Evolutionary conservation across 2,329 filamentous ascomycete genomes (phyloP), one percentile per base, ranked within the genome.

Genomic region (Chlorencoelia australis): DNA sequence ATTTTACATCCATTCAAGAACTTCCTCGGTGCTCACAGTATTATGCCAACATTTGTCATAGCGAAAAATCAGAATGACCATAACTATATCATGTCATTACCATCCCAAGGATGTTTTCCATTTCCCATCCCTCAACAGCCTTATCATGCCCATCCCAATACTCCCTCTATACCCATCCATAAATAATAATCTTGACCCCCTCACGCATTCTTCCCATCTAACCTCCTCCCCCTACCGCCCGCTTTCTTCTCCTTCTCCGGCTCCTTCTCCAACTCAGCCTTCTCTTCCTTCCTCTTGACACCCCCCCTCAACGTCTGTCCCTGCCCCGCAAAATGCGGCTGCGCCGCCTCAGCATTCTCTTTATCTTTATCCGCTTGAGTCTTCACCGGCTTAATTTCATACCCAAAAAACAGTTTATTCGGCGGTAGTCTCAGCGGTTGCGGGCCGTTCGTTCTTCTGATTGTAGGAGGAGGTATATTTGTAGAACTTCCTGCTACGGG

Each of bases 341-440:
- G 74, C 41, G 70, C 68, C 4, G 72, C 68, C n/a, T 75, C 68
- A 43, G 76, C 72, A 24, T 75, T 71, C 41, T 81, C 76, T 42
- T 78, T 69, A 34, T 76, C 73, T 55, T 76, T 78, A 40, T 85
- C 76, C 22, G 75, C 80, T 39, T 81, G 76, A 7, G 83, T 84
- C 65, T 86, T 88, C 27, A 93, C 69, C 0, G 89, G 89, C 59
- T 82, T 94, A 56, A 94, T 73, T 53, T 94, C 82, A 54, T 96
- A 98, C 3, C 91, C 91, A 46, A 98, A 94, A 67, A 98, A 98
- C 4, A 98, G 69, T 61, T 95, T 94, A 52, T 91, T 91, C 0
- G 83, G 81, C 0, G 85, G 74, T 34, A 98, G 59, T 18, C 91
- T 73, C 6, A 98, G 69, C 3, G 89, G 87, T 55, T 91, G 83